Percentiles rank a stretch among this genome's conserved stretches.
Evolutionary conservation across 345 rosid species (phyloP).

Genomic region (Alliaria petiolata): DNA sequence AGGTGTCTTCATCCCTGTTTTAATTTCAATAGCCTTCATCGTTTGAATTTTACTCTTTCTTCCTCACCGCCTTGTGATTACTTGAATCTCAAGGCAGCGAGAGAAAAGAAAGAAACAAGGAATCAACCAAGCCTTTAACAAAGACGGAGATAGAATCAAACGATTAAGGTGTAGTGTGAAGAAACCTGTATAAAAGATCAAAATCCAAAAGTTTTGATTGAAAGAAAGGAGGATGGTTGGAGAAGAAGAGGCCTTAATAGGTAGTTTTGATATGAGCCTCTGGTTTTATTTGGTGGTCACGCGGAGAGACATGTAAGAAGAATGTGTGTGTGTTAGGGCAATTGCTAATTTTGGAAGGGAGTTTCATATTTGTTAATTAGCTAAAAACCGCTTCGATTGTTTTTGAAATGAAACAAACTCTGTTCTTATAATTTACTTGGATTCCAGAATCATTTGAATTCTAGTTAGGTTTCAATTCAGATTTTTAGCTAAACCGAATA

Average conservation of each 20-base stretch:
- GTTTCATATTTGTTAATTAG: conserved; percentile 15
- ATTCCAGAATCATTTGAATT: not conserved
- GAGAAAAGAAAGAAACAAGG: not conserved
- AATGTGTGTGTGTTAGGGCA: conserved; percentile 18
- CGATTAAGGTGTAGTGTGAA: conserved; percentile 12
- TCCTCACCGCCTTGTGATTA: conserved; percentile 34
- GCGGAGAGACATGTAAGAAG: conserved; percentile 18
- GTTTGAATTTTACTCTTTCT: not conserved
- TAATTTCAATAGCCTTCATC: conserved; percentile 11
- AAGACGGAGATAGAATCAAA: conserved; percentile 8
- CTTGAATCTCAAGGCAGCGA: conserved; percentile 36
- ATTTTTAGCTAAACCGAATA: not conserved
- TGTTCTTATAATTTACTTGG: not conserved
- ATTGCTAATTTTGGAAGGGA: conserved; percentile 25
- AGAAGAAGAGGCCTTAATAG: conserved; percentile 6
- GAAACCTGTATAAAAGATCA: conserved; percentile 1
- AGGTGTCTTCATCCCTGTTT: conserved; percentile 39
- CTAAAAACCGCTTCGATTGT: conserved; percentile 10
- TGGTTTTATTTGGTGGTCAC: conserved; percentile 30
- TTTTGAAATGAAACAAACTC: conserved; percentile 9
- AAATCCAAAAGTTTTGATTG: not conserved
- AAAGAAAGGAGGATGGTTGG: conserved; percentile 14
- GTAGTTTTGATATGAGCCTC: conserved; percentile 22
- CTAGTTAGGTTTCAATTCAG: not conserved
- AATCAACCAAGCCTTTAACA: conserved; percentile 20